Conservation (phyloP, 1,284 basidiomycete species). For the Rhodotorula sp. region DNA sequence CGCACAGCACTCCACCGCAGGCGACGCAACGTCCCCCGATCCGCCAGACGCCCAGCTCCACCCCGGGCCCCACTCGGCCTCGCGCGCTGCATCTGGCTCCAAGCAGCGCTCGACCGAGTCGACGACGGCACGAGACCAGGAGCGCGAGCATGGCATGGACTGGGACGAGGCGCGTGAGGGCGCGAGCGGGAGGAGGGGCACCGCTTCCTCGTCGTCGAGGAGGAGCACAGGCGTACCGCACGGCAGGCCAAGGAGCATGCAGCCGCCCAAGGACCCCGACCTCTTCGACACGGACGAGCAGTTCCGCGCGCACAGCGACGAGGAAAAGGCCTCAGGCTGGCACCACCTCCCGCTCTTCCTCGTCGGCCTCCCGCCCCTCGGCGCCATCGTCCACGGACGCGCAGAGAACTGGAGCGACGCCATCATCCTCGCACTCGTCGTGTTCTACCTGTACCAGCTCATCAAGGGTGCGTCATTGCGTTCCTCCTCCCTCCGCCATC, state of each 20-base stretch:
- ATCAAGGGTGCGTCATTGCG: constrained; percentile 37
- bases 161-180: neutral
- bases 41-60: neutral
- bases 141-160: too few relatives aligned
- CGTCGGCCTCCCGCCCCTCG: constrained; percentile 43
- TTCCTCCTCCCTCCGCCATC: neutral
- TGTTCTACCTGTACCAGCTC: constrained; percentile 50
- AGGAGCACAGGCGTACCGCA: neutral
- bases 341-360: constrained; percentile 44
- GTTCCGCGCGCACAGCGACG: constrained; percentile 24
- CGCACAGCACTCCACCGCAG: neutral
- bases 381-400: constrained; percentile 45
- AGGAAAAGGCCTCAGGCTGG: constrained; percentile 14
- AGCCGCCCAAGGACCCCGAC: constrained; percentile 25
- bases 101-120: too few relatives aligned
- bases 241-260: neutral
- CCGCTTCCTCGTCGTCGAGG: neutral
- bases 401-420: constrained; percentile 53
- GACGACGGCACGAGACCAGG: too few relatives aligned
- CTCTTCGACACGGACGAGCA: constrained; percentile 34
- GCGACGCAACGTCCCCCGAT: neutral
- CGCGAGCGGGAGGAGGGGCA: neutral
- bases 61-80: neutral
- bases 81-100: too few relatives aligned
- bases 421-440: constrained; percentile 50